Percentiles rank a stretch among this genome's conserved stretches.
Conservation (phyloP, 2,329 filamentous ascomycete species). For the Ceratocystis colombiana region DNA sequence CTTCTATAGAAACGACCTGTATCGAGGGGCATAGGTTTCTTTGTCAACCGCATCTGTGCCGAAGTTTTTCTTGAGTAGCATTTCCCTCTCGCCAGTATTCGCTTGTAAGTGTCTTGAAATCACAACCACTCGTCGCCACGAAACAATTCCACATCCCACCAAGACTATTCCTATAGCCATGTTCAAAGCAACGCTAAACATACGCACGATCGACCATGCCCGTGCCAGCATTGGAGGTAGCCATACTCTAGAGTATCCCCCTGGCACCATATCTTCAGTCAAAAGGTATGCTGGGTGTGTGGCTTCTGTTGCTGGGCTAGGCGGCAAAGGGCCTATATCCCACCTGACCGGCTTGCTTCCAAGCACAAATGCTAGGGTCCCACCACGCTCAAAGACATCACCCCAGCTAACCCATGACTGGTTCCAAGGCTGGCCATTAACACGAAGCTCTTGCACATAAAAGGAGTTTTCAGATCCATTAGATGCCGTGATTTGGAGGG, state of each 20-base stretch:
- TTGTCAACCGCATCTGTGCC: background rate
- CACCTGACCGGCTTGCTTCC: conserved; percentile 44
- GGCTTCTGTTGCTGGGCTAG: conserved; percentile 40
- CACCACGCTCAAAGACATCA: conserved; percentile 55
- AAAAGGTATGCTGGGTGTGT: background rate
- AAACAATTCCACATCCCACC: background rate
- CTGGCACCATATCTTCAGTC: background rate
- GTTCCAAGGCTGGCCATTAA: conserved; percentile 54
- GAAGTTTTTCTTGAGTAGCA: conserved; percentile 3
- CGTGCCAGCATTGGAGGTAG: background rate
- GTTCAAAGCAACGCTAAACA: background rate
- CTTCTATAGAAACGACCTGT: conserved; percentile 10
- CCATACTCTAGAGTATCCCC: background rate
- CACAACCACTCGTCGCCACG: background rate
- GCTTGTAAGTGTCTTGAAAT: background rate
- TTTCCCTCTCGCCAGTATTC: background rate
- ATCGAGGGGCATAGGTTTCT: background rate
- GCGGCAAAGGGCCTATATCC: conserved; percentile 50
- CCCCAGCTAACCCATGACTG: conserved; percentile 57
- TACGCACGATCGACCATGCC: background rate
- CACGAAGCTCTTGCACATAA: conserved; percentile 55
- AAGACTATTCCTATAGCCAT: background rate
- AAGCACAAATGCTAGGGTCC: conserved; percentile 54
- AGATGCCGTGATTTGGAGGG: conserved; percentile 44
- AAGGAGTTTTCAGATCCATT: conserved; percentile 33